Conservation (phyloP, 768 basidiomycete genomes). For the Atractiella rhizophila region DNA sequence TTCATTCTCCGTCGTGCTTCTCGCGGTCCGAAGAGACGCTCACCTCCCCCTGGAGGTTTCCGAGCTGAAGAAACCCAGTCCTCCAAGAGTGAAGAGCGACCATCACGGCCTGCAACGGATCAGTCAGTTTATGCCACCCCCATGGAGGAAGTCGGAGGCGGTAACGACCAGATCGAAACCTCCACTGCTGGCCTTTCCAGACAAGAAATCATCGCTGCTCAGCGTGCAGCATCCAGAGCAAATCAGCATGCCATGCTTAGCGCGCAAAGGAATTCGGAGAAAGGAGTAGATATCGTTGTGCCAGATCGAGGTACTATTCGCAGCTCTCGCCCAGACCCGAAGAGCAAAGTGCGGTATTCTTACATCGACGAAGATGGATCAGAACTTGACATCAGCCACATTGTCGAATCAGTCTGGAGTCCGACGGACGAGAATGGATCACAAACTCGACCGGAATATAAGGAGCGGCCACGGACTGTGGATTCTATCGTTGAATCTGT, state of each 20-base stretch:
- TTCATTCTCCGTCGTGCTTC: slow-evolving; percentile 64
- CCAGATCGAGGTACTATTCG: slow-evolving; percentile 65
- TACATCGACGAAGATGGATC: slow-evolving; percentile 77
- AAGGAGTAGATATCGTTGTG: slow-evolving; percentile 68
- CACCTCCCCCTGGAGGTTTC: no score
- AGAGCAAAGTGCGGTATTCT: slow-evolving; percentile 55
- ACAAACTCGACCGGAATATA: slow-evolving; percentile 5
- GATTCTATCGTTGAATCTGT: slow-evolving; percentile 6
- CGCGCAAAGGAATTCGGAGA: slow-evolving; percentile 54
- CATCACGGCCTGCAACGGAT: not conserved
- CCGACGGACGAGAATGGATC: slow-evolving; percentile 5
- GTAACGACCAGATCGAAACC: slow-evolving; percentile 14
- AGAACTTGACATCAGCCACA: slow-evolving; percentile 74
- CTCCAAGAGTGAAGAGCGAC: no score
- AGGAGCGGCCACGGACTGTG: slow-evolving; percentile 3
- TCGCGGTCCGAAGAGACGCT: not conserved
- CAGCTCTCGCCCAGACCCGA: slow-evolving; percentile 42
- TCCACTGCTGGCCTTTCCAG: slow-evolving; percentile 26
- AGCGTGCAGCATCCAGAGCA: slow-evolving; percentile 59
- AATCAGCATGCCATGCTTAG: slow-evolving; percentile 66
- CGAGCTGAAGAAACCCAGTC: no score
- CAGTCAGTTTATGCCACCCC: slow-evolving; percentile 19
- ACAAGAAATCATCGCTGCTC: slow-evolving; percentile 80
- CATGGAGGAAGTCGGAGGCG: not conserved
- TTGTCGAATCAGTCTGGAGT: slow-evolving; percentile 67